These are phyloP conservation scores for Tolypocladium amazonense DNA, from an alignment of 2,329 filamentous ascomycete species.

Conservation along the genomic window DNA sequence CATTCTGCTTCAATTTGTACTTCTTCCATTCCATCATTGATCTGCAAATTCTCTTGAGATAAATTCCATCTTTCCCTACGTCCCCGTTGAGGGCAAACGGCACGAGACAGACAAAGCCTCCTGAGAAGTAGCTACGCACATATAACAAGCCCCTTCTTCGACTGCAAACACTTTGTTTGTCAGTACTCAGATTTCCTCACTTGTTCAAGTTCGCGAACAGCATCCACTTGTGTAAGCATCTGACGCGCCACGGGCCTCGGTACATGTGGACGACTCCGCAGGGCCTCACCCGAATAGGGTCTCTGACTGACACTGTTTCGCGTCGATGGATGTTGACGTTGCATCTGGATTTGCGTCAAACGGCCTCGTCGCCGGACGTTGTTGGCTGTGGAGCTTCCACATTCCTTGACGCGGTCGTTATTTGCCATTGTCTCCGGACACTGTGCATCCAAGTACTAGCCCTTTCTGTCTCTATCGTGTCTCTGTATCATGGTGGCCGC, in stretches of 20 bases:
- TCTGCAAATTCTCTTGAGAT: not conserved
- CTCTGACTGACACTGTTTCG: not conserved
- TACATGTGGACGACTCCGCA: not conserved
- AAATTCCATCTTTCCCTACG: not conserved
- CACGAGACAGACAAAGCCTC: not conserved
- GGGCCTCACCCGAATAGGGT: not conserved
- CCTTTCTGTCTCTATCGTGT: not conserved
- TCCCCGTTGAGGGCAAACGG: not conserved
- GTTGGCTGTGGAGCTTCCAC: not conserved
- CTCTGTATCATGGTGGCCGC: not conserved
- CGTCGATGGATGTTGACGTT: not conserved
- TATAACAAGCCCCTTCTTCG: not conserved
- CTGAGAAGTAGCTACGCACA: not conserved
- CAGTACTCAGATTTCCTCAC: not conserved
- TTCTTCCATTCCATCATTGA: not conserved
- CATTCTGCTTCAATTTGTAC: not conserved
- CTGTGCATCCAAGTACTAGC: not conserved
- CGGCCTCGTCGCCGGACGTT: not conserved
- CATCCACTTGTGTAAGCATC: not conserved
- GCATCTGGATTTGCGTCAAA: not conserved
- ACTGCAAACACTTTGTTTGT: not conserved
- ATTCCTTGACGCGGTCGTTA: not conserved
- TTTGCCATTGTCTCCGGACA: slow-evolving; percentile 1
- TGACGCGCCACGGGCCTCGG: not conserved
- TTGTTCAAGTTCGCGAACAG: not conserved